phyloP scores from a whole-genome alignment of 2,329 filamentous ascomycete species.

The Aspergillus nomiae region DNA sequence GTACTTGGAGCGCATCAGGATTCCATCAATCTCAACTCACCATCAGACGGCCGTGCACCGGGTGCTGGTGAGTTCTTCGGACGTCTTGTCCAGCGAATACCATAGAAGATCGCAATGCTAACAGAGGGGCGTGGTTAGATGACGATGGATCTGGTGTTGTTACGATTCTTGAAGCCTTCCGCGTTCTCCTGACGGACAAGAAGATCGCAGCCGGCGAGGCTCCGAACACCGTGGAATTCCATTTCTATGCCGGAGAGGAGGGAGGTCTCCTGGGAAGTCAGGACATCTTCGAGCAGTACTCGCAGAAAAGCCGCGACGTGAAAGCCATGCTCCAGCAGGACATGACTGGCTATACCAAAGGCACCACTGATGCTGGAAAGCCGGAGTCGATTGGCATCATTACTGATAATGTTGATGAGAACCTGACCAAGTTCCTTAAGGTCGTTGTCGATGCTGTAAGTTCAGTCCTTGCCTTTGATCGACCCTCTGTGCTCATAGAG shows the following conservation, averaged over 20 bases:
- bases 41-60: not conserved
- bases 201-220: constrained; percentile 1
- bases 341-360: constrained; percentile 2
- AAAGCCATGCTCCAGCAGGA: constrained; percentile 7
- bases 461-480: not conserved
- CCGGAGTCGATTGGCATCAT: not conserved
- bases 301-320: not conserved
- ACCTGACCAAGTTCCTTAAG: constrained; percentile 6
- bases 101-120: not conserved
- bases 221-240: constrained; percentile 2
- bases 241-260: constrained; percentile 8
- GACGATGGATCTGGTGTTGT: constrained; percentile 8
- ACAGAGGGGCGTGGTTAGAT: not conserved
- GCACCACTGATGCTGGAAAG: not conserved
- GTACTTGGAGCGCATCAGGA: constrained; percentile 6
- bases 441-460: not conserved
- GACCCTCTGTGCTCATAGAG: not conserved
- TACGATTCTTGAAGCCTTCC: not conserved
- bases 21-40: not conserved
- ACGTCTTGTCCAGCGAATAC: not conserved
- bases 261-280: constrained; percentile 6
- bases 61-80: not conserved
- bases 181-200: constrained; percentile 1
- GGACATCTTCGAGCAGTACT: constrained; percentile 2
- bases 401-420: constrained; percentile 2